Evolutionary conservation across 306 rosid species (phyloP), one percentile per base, ranked within the genome.

Genomic region (Hippophae rhamnoides): DNA sequence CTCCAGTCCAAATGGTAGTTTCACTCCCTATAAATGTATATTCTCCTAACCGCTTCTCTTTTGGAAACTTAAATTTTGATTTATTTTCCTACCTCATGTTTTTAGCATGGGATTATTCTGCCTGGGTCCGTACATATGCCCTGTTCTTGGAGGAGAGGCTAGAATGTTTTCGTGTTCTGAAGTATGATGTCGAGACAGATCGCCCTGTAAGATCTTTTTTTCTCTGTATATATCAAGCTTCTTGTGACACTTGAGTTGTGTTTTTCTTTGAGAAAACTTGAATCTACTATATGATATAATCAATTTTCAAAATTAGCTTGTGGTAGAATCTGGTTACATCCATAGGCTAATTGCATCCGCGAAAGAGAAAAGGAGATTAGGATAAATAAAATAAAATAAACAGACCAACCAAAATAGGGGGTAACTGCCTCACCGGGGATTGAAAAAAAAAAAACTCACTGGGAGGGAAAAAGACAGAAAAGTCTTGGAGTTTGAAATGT

Each of bases 61-160:
- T 63, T 6, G 3, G 47, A 53, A 57, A 55, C 13, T 50, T 62
- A 60, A 49, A 43, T 51, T 58, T 52, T 67, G 62, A 58, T 57
- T 43, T 65, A 56, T 69, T 77, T 60, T 69, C 42, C 52, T 8
- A 23, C 65, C 70, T 66, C 65, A 61, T 75, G 42, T 66, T 31
- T 31, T 62, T 73, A 93, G 99, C 99, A 52, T 93, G 99, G 99
- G 97, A 89, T 71, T 93, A 84, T 77, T 93, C 99, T 55, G 77
- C 79, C 60, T 93, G 97, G 99, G 96, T 93, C 23, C 99, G 97
- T 43, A 62, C 90, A 43, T 93, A 93, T 76, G 99, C 99, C 43
- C 81, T 93, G 59, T 93, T 82, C 80, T 76, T 93, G 90, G 99
- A 93, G 95, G 99, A 93, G 85, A 82, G 97, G 66, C 66, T 93